Evolutionary conservation across 148 eudicot genomes (phyloP).

Genomic region (Fagopyrum tataricum): DNA sequence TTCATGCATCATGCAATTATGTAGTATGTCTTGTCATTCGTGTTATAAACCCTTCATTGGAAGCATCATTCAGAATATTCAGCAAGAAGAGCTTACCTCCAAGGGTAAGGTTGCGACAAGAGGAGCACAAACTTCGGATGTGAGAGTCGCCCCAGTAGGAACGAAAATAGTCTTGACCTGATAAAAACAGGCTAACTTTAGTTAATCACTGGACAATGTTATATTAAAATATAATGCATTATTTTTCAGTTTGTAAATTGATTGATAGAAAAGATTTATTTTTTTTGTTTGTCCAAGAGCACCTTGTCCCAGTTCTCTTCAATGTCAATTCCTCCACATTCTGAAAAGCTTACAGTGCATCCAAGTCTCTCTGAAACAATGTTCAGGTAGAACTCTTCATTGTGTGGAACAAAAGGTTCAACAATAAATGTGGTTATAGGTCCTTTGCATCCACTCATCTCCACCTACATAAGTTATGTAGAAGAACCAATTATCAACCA

Average conservation of each 20-base stretch:
- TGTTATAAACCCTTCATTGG: neutral
- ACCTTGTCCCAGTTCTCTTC: constrained; percentile 99
- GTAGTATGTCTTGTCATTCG: neutral
- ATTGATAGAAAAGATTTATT: neutral
- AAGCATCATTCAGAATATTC: neutral
- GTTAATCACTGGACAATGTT: neutral
- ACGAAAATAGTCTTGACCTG: constrained; percentile 88
- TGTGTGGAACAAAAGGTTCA: constrained; percentile 90
- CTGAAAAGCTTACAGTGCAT: constrained; percentile 86
- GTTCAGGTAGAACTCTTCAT: constrained; percentile 81
- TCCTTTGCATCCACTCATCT: constrained; percentile 98
- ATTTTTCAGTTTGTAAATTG: neutral
- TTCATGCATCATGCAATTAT: neutral
- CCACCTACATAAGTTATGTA: constrained; percentile 38
- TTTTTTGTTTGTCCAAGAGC: constrained; percentile 11
- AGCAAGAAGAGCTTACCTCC: constrained; percentile 50
- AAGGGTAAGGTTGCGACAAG: constrained; percentile 89
- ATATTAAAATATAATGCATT: neutral
- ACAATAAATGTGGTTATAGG: constrained; percentile 95
- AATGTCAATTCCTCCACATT: constrained; percentile 98
- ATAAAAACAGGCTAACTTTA: constrained; percentile 13
- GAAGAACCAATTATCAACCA: constrained; percentile 1
- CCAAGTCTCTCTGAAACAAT: constrained; percentile 95
- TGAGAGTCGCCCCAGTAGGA: constrained; percentile 71
- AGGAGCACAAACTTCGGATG: constrained; percentile 88